Conservation (phyloP, 1,284 basidiomycete species). For the Austroboletus novae-zelandiae region DNA sequence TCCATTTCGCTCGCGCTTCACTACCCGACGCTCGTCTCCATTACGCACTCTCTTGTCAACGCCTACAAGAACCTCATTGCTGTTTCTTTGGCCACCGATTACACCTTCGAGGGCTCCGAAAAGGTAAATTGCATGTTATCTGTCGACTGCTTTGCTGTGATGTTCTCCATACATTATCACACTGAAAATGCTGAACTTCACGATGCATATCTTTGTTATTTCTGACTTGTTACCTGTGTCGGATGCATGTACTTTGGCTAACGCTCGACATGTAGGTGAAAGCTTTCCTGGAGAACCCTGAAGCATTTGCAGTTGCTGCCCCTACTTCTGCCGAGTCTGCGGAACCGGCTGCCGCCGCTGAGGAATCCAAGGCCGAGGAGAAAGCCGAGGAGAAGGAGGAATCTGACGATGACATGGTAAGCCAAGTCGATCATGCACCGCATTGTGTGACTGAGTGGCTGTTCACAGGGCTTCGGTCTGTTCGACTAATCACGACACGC, state of each 20-base stretch:
- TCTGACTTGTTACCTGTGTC: constrained; percentile 16
- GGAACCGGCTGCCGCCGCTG: constrained; percentile 43
- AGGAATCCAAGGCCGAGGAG: constrained; percentile 74
- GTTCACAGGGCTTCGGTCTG: constrained; percentile 72
- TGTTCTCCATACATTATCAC: constrained; percentile 48
- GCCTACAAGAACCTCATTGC: constrained; percentile 98
- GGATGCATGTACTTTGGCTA: constrained; percentile 25
- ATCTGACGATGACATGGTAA: constrained; percentile 76
- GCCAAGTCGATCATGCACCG: constrained; percentile 17
- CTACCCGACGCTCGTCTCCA: constrained; percentile 95
- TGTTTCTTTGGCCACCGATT: constrained; percentile 90
- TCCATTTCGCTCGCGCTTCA: constrained; percentile 93
- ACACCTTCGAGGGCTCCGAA: constrained; percentile 90
- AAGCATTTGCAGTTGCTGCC: constrained; percentile 85
- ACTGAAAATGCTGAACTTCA: constrained; percentile 81
- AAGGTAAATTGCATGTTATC: constrained; percentile 60
- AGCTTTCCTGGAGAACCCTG: constrained; percentile 96
- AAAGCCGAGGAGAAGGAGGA: constrained; percentile 53
- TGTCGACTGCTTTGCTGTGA: constrained; percentile 22
- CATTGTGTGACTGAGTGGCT: constrained; percentile 12
- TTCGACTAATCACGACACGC: constrained; percentile 61
- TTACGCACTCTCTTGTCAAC: constrained; percentile 95
- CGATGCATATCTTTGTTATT: constrained; percentile 40
- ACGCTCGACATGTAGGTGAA: constrained; percentile 65
- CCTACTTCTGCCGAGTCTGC: constrained; percentile 57